phyloP scores from a whole-genome alignment of 148 eudicot genomes.

The Chenopodium formosanum region DNA sequence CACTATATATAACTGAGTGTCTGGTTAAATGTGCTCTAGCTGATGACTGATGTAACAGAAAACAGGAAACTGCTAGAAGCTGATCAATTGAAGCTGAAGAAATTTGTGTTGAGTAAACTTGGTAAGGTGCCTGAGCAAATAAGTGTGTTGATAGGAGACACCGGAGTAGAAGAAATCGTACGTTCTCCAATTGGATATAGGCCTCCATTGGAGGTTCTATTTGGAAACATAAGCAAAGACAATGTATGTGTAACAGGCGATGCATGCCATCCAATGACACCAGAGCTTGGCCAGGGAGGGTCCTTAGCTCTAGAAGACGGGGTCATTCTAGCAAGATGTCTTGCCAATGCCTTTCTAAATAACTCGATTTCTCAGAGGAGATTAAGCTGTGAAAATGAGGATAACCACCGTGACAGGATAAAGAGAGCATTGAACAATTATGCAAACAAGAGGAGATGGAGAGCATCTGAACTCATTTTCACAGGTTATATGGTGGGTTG shows the following conservation, averaged over 20 bases:
- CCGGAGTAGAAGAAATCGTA: constrained; percentile 28
- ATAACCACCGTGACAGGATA: constrained; percentile 26
- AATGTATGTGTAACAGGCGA: constrained; percentile 59
- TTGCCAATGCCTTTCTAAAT: constrained; percentile 32
- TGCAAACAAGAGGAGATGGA: constrained; percentile 52
- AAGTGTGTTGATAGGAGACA: constrained; percentile 30
- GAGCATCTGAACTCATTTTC: constrained; percentile 40
- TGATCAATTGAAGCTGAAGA: constrained; percentile 49
- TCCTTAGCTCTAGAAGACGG: constrained; percentile 59
- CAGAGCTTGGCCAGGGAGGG: constrained; percentile 68
- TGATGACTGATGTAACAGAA: background rate
- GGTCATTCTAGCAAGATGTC: constrained; percentile 40
- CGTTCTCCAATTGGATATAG: constrained; percentile 40
- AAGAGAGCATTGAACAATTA: constrained; percentile 33
- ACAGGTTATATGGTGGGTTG: constrained; percentile 44
- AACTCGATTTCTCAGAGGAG: too few species aligned
- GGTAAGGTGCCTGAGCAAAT: constrained; percentile 43
- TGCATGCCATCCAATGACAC: constrained; percentile 67
- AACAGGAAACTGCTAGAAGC: constrained; percentile 30
- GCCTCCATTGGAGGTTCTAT: constrained; percentile 44
- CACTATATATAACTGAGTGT: background rate
- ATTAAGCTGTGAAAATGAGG: constrained; percentile 8
- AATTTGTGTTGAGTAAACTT: constrained; percentile 50
- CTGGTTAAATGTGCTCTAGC: background rate
- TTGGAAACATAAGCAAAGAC: constrained; percentile 51